Evolutionary conservation across 129 eudicot species (phyloP).

Genomic region (Arctium lappa): DNA sequence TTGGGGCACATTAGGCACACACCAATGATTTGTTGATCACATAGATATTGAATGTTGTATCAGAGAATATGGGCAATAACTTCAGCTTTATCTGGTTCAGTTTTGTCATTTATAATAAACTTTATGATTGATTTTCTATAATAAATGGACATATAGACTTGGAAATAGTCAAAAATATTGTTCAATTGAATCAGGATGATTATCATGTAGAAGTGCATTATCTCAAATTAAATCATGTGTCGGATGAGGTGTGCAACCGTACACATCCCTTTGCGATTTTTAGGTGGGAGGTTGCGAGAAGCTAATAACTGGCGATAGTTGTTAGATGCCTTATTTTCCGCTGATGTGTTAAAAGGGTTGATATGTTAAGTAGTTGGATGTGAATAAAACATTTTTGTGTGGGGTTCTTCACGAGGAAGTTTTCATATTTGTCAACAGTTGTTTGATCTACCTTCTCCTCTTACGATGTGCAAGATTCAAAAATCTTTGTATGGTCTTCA

Average conservation of each 20-base stretch:
- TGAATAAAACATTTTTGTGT: too few relatives aligned
- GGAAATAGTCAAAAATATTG: not conserved
- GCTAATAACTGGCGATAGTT: not conserved
- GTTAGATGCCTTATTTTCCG: not conserved
- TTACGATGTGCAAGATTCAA: too few relatives aligned
- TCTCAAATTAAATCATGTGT: not conserved
- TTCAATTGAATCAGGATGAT: not conserved
- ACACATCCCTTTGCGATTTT: not conserved
- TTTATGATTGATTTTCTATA: not conserved
- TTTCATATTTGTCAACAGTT: too few relatives aligned
- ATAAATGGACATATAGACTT: not conserved
- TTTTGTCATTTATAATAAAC: not conserved
- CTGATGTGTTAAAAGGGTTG: too few relatives aligned
- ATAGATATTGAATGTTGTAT: conserved; percentile 1
- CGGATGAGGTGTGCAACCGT: too few relatives aligned
- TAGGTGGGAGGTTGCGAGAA: not conserved
- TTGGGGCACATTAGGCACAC: not conserved
- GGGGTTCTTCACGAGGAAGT: too few relatives aligned
- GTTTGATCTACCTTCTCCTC: too few relatives aligned
- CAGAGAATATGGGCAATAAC: not conserved
- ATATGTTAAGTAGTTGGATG: too few relatives aligned
- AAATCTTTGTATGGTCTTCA: too few relatives aligned
- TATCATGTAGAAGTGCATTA: not conserved
- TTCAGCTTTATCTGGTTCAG: not conserved
- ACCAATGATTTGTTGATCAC: not conserved